Evolutionary conservation across 768 basidiomycete species (phyloP).

Genomic region (Psilocybe azurescens): DNA sequence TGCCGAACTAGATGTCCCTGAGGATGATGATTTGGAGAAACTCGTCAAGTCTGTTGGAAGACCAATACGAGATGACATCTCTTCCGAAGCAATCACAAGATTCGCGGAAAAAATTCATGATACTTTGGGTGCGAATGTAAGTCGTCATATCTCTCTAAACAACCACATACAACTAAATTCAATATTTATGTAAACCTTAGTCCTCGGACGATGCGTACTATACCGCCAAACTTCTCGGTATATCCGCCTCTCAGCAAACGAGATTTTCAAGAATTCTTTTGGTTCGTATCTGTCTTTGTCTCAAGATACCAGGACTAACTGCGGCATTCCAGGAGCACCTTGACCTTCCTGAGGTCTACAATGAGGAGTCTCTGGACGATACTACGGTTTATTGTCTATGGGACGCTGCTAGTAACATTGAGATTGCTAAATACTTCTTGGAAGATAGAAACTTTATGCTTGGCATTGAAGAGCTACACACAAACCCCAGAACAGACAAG

Average conservation of each 20-base stretch:
- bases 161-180: neutral
- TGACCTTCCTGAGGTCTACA: constrained; percentile 60
- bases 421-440: constrained; percentile 62
- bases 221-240: constrained; percentile 65
- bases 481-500: constrained; percentile 41
- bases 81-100: constrained; percentile 51
- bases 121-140: constrained; percentile 62
- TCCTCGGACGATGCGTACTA: constrained; percentile 60
- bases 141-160: constrained; percentile 18
- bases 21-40: constrained; percentile 61
- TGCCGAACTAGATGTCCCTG: constrained; percentile 56
- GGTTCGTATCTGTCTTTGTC: constrained; percentile 34
- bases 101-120: constrained; percentile 65
- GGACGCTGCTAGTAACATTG: constrained; percentile 68
- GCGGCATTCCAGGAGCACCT: constrained; percentile 53
- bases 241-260: constrained; percentile 71
- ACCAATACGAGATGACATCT: constrained; percentile 63
- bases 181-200: constrained; percentile 31
- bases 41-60: constrained; percentile 57
- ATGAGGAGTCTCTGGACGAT: constrained; percentile 56
- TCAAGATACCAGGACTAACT: neutral
- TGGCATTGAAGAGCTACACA: constrained; percentile 43
- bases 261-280: constrained; percentile 53
- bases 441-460: constrained; percentile 44
- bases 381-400: constrained; percentile 59